phyloP scores from a whole-genome alignment of 1,284 basidiomycete genomes.

The Irpex sp. region DNA sequence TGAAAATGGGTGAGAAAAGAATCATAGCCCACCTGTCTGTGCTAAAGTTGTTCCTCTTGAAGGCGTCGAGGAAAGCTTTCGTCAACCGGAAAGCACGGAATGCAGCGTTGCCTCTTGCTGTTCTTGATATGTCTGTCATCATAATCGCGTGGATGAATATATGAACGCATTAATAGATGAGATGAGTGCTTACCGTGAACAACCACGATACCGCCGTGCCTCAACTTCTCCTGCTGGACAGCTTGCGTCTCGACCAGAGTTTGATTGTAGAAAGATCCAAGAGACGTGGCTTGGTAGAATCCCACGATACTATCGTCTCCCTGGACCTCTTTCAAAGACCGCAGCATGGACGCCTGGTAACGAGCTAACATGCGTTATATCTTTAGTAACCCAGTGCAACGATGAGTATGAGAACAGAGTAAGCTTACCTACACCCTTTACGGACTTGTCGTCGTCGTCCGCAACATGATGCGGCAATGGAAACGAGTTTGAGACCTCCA shows the following conservation, averaged over 20 bases:
- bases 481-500: slow-evolving; percentile 94
- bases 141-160: not conserved
- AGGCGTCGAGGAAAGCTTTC: slow-evolving; percentile 80
- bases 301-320: slow-evolving; percentile 95
- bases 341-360: slow-evolving; percentile 85
- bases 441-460: slow-evolving; percentile 77
- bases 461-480: slow-evolving; percentile 70
- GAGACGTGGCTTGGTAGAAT: slow-evolving; percentile 90
- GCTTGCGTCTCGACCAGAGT: slow-evolving; percentile 88
- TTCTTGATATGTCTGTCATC: slow-evolving; percentile 61
- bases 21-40: slow-evolving; percentile 59
- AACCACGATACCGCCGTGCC: slow-evolving; percentile 86
- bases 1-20: slow-evolving; percentile 17
- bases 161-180: not conserved
- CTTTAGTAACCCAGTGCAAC: not conserved
- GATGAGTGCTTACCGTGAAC: slow-evolving; percentile 70
- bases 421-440: slow-evolving; percentile 64
- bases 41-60: slow-evolving; percentile 87
- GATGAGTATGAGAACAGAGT: not conserved
- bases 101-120: slow-evolving; percentile 81
- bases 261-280: slow-evolving; percentile 92
- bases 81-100: slow-evolving; percentile 92
- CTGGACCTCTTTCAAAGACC: slow-evolving; percentile 87
- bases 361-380: slow-evolving; percentile 43
- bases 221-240: slow-evolving; percentile 73